These are phyloP conservation scores for Lablab purpureus DNA, from an alignment of 306 rosid species.

Conservation along the genomic window DNA sequence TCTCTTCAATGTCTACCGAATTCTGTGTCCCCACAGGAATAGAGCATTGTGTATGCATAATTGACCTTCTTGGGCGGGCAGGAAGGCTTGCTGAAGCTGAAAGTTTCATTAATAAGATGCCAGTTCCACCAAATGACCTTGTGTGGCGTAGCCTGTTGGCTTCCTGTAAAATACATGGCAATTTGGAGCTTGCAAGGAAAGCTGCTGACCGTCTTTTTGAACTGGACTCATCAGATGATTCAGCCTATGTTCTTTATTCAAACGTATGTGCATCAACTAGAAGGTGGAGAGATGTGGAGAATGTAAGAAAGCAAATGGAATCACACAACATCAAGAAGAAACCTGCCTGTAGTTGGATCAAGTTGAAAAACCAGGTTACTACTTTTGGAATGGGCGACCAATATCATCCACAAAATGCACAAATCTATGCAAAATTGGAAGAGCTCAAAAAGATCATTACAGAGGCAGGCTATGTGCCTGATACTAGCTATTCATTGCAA, in stretches of 20 bases:
- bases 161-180: constrained; percentile 80
- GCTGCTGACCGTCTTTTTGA: constrained; percentile 76
- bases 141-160: constrained; percentile 93
- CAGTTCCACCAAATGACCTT: constrained; percentile 70
- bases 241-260: constrained; percentile 90
- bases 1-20: constrained; percentile 66
- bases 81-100: constrained; percentile 91
- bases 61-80: constrained; percentile 95
- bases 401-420: constrained; percentile 59
- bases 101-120: constrained; percentile 67
- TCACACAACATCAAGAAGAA: constrained; percentile 70
- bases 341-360: constrained; percentile 95
- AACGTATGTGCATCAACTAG: constrained; percentile 81
- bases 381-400: constrained; percentile 86
- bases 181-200: constrained; percentile 75
- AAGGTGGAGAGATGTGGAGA: constrained; percentile 89
- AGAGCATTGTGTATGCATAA: constrained; percentile 88
- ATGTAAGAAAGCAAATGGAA: constrained; percentile 75
- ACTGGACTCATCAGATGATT: constrained; percentile 79
- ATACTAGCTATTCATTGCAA: constrained; percentile 82
- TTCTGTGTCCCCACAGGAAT: constrained; percentile 67
- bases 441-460: constrained; percentile 72
- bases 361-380: constrained; percentile 69
- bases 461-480: constrained; percentile 86
- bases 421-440: constrained; percentile 68